These are phyloP conservation scores for Globisporangium echinulatum DNA, from an alignment of 352 stramenopile species.

Conservation along the genomic window DNA sequence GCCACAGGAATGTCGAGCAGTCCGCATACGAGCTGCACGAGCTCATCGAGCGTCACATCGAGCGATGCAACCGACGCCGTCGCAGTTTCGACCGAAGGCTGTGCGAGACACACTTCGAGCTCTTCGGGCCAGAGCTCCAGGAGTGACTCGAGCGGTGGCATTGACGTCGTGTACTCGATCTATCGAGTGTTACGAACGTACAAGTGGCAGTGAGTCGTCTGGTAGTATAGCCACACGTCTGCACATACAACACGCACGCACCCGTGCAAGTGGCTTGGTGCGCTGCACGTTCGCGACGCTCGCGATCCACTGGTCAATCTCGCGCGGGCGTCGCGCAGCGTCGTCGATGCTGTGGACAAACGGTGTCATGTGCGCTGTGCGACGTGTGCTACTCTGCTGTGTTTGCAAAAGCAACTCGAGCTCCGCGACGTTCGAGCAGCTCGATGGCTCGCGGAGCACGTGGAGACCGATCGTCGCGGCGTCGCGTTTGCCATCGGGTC, in stretches of 20 bases:
- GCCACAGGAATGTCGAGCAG: constrained; percentile 92
- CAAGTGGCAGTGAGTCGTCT: not conserved
- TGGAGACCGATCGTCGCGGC: constrained; percentile 50
- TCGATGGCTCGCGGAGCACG: constrained; percentile 82
- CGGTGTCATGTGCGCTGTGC: constrained; percentile 29
- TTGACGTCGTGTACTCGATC: constrained; percentile 83
- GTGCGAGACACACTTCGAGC: constrained; percentile 62
- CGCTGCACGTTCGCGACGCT: constrained; percentile 87
- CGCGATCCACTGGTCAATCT: constrained; percentile 91
- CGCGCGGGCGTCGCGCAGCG: constrained; percentile 69
- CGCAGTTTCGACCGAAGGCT: constrained; percentile 7
- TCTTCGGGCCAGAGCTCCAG: constrained; percentile 90
- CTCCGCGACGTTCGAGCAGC: constrained; percentile 82
- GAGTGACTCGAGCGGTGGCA: constrained; percentile 80
- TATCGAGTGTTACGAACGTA: not conserved
- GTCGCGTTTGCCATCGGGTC: constrained; percentile 79
- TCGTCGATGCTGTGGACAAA: constrained; percentile 88
- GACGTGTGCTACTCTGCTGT: constrained; percentile 41
- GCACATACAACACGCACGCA: constrained; percentile 1
- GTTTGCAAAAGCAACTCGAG: constrained; percentile 89
- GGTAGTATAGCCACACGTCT: too few species aligned
- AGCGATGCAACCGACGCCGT: constrained; percentile 39
- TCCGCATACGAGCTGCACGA: constrained; percentile 79
- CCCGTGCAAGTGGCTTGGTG: constrained; percentile 61
- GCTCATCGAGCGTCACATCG: constrained; percentile 83